Evolutionary conservation across 2,329 filamentous ascomycete species (phyloP).

Genomic region (Cladosporium sp.): DNA sequence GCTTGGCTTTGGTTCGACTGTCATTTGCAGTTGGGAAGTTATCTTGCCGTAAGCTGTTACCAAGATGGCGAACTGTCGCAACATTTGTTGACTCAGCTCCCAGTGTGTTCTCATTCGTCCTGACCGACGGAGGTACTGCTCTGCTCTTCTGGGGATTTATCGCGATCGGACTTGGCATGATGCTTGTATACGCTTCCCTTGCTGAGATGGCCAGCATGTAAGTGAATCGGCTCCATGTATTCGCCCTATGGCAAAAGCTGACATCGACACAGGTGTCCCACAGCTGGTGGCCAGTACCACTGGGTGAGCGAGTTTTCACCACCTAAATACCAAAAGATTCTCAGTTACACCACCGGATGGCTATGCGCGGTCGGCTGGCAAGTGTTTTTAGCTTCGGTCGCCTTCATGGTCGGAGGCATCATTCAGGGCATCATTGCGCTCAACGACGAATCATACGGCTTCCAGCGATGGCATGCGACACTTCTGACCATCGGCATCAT

Average conservation of each 20-base stretch:
- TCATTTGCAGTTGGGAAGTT: constrained; percentile 27
- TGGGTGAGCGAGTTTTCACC: constrained; percentile 25
- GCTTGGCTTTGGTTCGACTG: constrained; percentile 24
- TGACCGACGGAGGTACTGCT: constrained; percentile 20
- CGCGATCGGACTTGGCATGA: constrained; percentile 13
- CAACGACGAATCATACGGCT: constrained; percentile 33
- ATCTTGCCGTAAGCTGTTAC: constrained; percentile 14
- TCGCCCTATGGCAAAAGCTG: background rate
- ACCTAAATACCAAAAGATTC: constrained; percentile 18
- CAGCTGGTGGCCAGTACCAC: constrained; percentile 20
- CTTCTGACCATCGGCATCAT: constrained; percentile 30
- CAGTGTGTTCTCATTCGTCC: constrained; percentile 10
- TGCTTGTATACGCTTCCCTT: constrained; percentile 16
- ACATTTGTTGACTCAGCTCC: background rate
- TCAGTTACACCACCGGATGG: constrained; percentile 25
- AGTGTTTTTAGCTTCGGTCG: constrained; percentile 36
- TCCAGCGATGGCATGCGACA: constrained; percentile 37
- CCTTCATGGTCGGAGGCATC: constrained; percentile 34
- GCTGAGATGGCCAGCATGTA: constrained; percentile 18
- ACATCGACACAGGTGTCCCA: constrained; percentile 8
- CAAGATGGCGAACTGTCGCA: background rate
- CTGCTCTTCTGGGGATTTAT: constrained; percentile 21
- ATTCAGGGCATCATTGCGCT: constrained; percentile 41
- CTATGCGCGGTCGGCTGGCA: constrained; percentile 34
- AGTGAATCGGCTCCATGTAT: background rate